These are phyloP conservation scores for Wallacemonas sp. DNA, from an alignment of 208 protist genomes.

Conservation along the genomic window DNA sequence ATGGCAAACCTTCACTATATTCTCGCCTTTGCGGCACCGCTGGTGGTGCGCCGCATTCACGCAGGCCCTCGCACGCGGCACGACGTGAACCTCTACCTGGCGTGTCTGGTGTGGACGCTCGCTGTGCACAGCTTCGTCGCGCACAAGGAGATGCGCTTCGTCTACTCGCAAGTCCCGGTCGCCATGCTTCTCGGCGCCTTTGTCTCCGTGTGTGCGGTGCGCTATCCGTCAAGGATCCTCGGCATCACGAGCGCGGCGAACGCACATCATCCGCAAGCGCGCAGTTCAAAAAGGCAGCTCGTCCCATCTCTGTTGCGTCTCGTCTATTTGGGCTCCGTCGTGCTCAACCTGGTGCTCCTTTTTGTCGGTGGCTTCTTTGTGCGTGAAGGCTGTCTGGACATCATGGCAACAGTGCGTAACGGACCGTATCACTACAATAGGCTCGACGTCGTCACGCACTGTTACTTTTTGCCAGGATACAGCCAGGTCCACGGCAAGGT, in stretches of 20 bases:
- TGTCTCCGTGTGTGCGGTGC: constrained; percentile 31
- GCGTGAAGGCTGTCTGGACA: constrained; percentile 40
- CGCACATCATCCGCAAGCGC: neutral
- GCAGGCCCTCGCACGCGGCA: constrained; percentile 6
- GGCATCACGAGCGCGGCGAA: neutral
- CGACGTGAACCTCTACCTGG: constrained; percentile 13
- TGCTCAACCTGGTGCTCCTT: constrained; percentile 41
- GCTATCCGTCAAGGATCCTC: neutral
- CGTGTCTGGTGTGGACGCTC: constrained; percentile 47
- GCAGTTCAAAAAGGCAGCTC: too few relatives aligned
- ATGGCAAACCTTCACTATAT: constrained; percentile 49
- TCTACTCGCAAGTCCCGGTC: constrained; percentile 61
- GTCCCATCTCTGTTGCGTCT: constrained; percentile 1
- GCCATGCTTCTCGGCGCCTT: constrained; percentile 47
- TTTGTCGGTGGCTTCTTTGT: constrained; percentile 44
- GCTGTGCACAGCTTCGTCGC: constrained; percentile 71
- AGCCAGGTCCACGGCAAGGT: constrained; percentile 75
- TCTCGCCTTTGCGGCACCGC: constrained; percentile 12
- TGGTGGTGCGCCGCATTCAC: constrained; percentile 21
- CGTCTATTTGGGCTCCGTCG: neutral
- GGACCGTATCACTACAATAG: constrained; percentile 30
- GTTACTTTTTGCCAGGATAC: constrained; percentile 74
- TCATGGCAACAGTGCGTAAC: constrained; percentile 45
- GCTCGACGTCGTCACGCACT: constrained; percentile 67
- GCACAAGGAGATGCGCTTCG: constrained; percentile 95